Percentiles rank a stretch among this genome's conserved stretches.
phyloP scores from a whole-genome alignment of 1,139 yeast genomes.

The Pichia sp. region DNA sequence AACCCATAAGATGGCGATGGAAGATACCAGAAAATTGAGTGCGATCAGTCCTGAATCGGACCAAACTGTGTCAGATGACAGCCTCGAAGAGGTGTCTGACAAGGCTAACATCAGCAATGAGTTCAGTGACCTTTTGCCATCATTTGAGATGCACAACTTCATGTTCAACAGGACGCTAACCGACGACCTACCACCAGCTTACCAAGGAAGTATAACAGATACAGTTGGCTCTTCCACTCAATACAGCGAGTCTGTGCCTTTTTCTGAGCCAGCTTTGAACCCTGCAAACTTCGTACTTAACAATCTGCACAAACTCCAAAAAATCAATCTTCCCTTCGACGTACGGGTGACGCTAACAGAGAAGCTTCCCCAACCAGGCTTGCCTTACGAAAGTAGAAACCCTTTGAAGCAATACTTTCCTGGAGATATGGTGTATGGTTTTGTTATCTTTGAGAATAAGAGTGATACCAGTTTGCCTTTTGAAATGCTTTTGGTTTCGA shows the following conservation, averaged over 20 bases:
- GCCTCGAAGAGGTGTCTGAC: neutral
- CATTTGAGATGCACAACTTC: slow-evolving; percentile 59
- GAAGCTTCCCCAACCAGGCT: neutral
- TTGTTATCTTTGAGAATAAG: slow-evolving; percentile 42
- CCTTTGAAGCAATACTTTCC: slow-evolving; percentile 37
- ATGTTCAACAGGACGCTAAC: slow-evolving; percentile 40
- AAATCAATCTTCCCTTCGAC: slow-evolving; percentile 18
- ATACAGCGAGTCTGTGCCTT: neutral
- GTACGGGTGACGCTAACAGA: slow-evolving; percentile 9
- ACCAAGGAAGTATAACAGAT: slow-evolving; percentile 17
- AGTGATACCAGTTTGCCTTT: slow-evolving; percentile 41
- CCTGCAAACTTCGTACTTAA: slow-evolving; percentile 33
- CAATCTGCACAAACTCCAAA: slow-evolving; percentile 34
- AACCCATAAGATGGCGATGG: too few relatives aligned
- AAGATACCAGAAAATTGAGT: too few relatives aligned
- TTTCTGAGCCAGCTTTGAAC: slow-evolving; percentile 14
- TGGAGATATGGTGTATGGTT: slow-evolving; percentile 53
- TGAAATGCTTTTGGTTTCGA: slow-evolving; percentile 53
- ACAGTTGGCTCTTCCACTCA: slow-evolving; percentile 1
- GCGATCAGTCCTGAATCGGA: neutral
- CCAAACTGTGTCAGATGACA: neutral
- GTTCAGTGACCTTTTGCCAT: slow-evolving; percentile 48
- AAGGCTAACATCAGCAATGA: neutral
- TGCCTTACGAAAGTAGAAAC: neutral
- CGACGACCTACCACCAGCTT: slow-evolving; percentile 23